These are phyloP conservation scores for Tulasnella sp. DNA, from an alignment of 768 basidiomycete genomes.

Conservation along the genomic window DNA sequence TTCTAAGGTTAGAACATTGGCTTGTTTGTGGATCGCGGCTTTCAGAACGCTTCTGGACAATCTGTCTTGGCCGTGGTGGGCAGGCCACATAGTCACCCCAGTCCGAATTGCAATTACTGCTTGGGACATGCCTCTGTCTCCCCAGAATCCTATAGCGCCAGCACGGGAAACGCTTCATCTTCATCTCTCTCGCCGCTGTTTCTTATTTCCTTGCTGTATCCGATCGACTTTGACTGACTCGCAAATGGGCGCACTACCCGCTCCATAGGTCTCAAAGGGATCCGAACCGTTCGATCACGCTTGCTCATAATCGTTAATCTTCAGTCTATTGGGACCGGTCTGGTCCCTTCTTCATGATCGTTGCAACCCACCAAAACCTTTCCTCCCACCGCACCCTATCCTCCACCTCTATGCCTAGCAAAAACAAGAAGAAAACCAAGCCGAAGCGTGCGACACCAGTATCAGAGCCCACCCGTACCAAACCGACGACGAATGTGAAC, in stretches of 20 bases:
- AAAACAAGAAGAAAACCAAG: constrained; percentile 6
- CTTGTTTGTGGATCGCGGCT: too few species aligned
- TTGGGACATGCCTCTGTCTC: too few species aligned
- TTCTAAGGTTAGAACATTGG: too few species aligned
- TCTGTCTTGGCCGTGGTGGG: too few species aligned
- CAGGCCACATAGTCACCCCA: too few species aligned
- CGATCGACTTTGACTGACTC: background rate
- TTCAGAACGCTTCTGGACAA: too few species aligned
- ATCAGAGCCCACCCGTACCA: background rate
- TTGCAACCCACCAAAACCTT: background rate
- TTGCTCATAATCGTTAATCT: background rate
- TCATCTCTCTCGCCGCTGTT: background rate
- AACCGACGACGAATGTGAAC: background rate
- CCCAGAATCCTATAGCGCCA: too few species aligned
- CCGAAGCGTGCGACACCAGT: background rate
- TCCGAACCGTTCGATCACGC: background rate
- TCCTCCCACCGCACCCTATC: background rate
- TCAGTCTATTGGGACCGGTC: background rate
- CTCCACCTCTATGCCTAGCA: background rate
- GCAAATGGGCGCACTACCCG: background rate
- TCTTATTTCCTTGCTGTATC: background rate
- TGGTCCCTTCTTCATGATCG: background rate
- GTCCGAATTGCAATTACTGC: too few species aligned
- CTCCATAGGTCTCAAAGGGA: background rate
- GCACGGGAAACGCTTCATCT: too few species aligned